phyloP scores from a whole-genome alignment of 176 grass and related monocot species.

The Ensete glaucum region DNA sequence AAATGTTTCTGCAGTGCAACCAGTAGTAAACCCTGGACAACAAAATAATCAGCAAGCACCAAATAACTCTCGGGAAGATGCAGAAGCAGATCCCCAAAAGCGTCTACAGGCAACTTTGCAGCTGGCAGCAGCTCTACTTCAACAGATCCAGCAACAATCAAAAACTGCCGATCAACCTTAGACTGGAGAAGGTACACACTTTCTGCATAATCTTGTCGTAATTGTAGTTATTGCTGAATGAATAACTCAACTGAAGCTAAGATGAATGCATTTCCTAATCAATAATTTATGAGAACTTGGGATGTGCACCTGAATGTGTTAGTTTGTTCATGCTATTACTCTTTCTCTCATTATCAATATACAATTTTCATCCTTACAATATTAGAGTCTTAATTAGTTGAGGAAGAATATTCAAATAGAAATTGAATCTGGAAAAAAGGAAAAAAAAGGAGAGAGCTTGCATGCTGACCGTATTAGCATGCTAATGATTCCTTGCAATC shows the following conservation, averaged over 20 bases:
- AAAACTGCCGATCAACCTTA: constrained; percentile 49
- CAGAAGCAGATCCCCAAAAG: constrained; percentile 65
- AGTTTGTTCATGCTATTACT: not conserved
- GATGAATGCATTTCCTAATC: not conserved
- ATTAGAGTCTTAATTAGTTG: not conserved
- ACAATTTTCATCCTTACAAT: not conserved
- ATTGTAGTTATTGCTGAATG: not conserved
- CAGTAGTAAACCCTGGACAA: constrained; percentile 26
- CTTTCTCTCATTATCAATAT: not conserved
- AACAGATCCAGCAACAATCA: constrained; percentile 83
- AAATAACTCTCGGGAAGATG: constrained; percentile 20
- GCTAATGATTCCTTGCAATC: not conserved
- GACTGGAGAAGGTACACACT: constrained; percentile 26
- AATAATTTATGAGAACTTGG: not conserved
- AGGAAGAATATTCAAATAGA: constrained; percentile 1
- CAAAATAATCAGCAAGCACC: constrained; percentile 31
- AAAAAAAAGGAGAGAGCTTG: not conserved
- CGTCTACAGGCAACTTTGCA: constrained; percentile 89
- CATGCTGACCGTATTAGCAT: not conserved
- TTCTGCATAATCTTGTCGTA: constrained; percentile 9
- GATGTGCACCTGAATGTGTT: not conserved
- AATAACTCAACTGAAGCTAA: not conserved
- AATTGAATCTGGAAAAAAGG: not conserved
- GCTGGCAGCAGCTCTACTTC: constrained; percentile 71
- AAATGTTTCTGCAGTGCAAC: constrained; percentile 28